These are phyloP conservation scores for Leptomonas pyrrhocoris DNA, from an alignment of 208 protist genomes.

Conservation along the genomic window DNA sequence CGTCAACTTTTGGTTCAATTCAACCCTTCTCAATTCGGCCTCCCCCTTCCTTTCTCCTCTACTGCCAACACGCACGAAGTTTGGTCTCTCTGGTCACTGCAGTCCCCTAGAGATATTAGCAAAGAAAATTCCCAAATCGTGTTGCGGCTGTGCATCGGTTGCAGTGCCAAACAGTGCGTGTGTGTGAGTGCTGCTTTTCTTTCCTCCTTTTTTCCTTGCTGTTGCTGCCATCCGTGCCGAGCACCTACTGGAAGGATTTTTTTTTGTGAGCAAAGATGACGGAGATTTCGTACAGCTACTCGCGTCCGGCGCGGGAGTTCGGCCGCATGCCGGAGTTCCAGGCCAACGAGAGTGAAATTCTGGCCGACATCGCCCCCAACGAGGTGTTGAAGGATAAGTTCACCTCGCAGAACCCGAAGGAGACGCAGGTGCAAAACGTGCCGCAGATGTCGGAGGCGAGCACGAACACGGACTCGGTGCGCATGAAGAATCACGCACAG, in stretches of 20 bases:
- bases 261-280: no score
- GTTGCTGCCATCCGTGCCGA: no score
- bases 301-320: conserved; percentile 90
- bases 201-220: conserved; percentile 15
- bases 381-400: conserved; percentile 74
- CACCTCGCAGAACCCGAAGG: conserved; percentile 81
- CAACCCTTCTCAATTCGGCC: no score
- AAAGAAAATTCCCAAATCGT: no score
- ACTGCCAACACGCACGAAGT: no score
- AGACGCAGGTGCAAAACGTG: conserved; percentile 92
- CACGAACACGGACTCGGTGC: conserved; percentile 95
- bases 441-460: conserved; percentile 91
- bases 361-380: conserved; percentile 90
- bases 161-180: neutral
- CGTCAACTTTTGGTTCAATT: no score
- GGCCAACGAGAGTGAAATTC: conserved; percentile 90
- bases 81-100: no score
- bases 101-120: no score
- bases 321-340: conserved; percentile 93
- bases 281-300: conserved; percentile 94
- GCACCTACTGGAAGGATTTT: no score
- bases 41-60: no score
- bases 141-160: no score
- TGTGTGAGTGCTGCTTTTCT: conserved; percentile 2
- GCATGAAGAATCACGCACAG: conserved; percentile 90